Base-by-base conservation (phyloP, 352 stramenopile genomes). In the Globisporangium polare region DNA sequence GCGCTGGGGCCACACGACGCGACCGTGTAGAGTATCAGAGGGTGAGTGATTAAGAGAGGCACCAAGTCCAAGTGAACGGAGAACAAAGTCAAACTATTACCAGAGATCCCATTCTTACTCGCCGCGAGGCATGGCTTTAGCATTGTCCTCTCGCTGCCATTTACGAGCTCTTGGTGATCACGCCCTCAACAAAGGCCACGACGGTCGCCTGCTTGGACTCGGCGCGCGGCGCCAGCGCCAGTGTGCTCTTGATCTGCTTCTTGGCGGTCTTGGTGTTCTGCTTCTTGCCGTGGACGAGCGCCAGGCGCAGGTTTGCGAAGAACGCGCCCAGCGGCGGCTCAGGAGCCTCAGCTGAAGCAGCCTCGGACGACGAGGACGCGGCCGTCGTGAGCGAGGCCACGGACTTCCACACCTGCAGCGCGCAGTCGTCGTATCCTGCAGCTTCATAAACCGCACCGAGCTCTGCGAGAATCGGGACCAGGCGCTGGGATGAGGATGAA, bases 401-500 rank as follows among this genome's bases (percentile, higher is more conserved):
- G 26, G 75, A 72, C 59, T 87, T 88, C 83, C 83, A 92, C 59
- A 88, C 68, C 22, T 77, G 82, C 37, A 89, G 74, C 5, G 83
- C 83, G 24, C 67, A 64, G 47, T 92, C 76, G 27, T 78, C 60
- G 3, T 67, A 58, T 2, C 74, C 63, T 9, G 69, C 24, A 35
- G 78, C 69, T 60, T 92, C 83, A 52, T 85, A 88, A 26, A 86
- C 22, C 0, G 66, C 75, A 12, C 74, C 83, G 27, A 92, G 62
- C 50, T 92, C 80, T 39, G 74, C 69, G 45, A 92, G 62, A n/a
- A 88, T 75, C 46, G 72, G 54, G 24, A 85, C 53, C 17, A 83
- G 47, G 53, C 68, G 50, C 9, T 68, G 33, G 2, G 60, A 58
- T 31, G 31, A 67, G 50, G 31, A 5, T 15, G 59, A 20, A 24